A percentile compares a stretch with the other conserved stretches of the same genome.
phyloP scores from a whole-genome alignment of 2,329 filamentous ascomycete genomes.

The Paracoccidioides brasiliensis region DNA sequence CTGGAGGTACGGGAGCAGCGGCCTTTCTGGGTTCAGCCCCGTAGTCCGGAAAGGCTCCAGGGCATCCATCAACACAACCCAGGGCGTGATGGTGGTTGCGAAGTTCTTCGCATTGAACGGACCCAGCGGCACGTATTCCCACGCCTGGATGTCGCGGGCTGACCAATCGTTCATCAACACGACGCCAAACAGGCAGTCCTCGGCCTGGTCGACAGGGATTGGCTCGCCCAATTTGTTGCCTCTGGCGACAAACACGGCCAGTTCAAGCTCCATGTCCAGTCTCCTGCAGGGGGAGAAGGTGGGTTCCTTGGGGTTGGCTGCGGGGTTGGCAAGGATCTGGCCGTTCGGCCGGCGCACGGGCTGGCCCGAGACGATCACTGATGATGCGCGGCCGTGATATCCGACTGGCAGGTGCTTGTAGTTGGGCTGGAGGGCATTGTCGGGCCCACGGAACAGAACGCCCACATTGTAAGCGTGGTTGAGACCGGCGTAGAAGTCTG shows the following conservation, averaged over 20 bases:
- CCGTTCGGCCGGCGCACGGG: slow-evolving; percentile 60
- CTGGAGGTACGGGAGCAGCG: slow-evolving; percentile 50
- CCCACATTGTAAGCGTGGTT: slow-evolving; percentile 67
- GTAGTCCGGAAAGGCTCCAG: slow-evolving; percentile 52
- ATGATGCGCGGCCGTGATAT: slow-evolving; percentile 68
- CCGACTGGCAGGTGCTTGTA: slow-evolving; percentile 71
- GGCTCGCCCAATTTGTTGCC: slow-evolving; percentile 52
- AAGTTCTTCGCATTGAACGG: slow-evolving; percentile 82
- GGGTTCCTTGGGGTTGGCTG: slow-evolving; percentile 48
- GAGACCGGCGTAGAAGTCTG: slow-evolving; percentile 70
- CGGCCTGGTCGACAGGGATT: slow-evolving; percentile 50
- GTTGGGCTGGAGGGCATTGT: slow-evolving; percentile 64
- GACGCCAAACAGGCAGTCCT: slow-evolving; percentile 61
- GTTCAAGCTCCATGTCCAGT: slow-evolving; percentile 68
- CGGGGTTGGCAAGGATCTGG: slow-evolving; percentile 55
- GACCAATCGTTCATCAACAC: slow-evolving; percentile 84
- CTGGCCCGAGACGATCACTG: slow-evolving; percentile 61
- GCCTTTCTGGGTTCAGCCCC: slow-evolving; percentile 42
- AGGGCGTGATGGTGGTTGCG: slow-evolving; percentile 61
- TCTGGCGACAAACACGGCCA: slow-evolving; percentile 60
- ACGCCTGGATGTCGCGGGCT: slow-evolving; percentile 66
- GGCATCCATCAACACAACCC: slow-evolving; percentile 66
- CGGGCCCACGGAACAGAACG: slow-evolving; percentile 56
- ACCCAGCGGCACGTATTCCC: slow-evolving; percentile 72
- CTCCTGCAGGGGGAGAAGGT: slow-evolving; percentile 50